Evolutionary conservation across 139 green algal species (phyloP).

Genomic region (Chlorella sorokiniana): DNA sequence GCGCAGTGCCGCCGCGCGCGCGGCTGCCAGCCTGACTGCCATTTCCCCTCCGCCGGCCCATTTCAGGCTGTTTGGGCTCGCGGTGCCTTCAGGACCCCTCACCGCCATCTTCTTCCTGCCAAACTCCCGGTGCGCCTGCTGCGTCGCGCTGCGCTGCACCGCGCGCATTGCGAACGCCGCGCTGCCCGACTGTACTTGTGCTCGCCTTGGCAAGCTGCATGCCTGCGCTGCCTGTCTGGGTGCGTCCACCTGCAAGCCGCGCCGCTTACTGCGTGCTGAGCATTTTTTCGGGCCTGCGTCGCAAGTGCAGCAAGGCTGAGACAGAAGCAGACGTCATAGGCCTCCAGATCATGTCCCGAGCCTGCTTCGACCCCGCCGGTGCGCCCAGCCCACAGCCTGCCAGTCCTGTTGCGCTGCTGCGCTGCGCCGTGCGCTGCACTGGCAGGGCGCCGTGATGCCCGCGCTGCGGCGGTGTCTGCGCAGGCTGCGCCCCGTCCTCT

Average conservation of each 20-base stretch:
- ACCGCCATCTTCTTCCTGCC: conserved; percentile 63
- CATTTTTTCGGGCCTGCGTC: conserved; percentile 18
- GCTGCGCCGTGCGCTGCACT: not conserved
- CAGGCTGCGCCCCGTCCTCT: not conserved
- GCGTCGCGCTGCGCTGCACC: not conserved
- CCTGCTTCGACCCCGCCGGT: not conserved
- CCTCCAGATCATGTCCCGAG: conserved; percentile 38
- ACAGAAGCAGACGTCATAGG: conserved; percentile 86
- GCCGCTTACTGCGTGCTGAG: too few relatives aligned
- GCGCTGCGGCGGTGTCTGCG: not conserved
- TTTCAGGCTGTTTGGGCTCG: conserved; percentile 54
- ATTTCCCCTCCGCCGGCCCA: conserved; percentile 22
- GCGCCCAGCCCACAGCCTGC: not conserved
- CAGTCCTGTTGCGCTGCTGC: not conserved
- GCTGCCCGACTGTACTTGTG: too few relatives aligned
- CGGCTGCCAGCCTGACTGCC: too few relatives aligned
- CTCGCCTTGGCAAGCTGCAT: too few relatives aligned
- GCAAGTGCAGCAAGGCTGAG: conserved; percentile 61
- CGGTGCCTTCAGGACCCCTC: conserved; percentile 45
- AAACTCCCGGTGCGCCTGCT: conserved; percentile 55
- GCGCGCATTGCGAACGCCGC: not conserved
- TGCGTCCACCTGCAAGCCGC: too few relatives aligned
- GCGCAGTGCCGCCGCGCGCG: too few relatives aligned
- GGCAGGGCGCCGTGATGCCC: too few relatives aligned
- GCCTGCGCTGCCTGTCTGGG: too few relatives aligned